Evolutionary conservation across 2,329 filamentous ascomycete species (phyloP).

Genomic region (Colletotrichum somersetense): DNA sequence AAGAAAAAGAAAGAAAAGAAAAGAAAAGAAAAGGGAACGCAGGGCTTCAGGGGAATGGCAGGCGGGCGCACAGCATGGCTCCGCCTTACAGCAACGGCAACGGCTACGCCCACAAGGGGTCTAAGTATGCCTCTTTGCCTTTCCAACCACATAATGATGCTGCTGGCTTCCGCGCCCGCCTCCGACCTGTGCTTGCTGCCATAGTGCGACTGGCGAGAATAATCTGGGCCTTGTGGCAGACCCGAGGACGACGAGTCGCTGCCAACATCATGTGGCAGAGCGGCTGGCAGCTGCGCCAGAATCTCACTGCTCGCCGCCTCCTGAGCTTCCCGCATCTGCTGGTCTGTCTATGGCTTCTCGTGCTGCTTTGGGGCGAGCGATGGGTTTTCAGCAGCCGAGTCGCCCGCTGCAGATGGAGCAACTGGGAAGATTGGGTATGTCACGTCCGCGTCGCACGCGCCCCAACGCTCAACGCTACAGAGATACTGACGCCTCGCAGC

Average conservation of each 20-base stretch:
- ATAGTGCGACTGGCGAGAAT: conserved; percentile 22
- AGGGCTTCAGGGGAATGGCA: conserved; percentile 47
- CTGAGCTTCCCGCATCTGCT: conserved; percentile 76
- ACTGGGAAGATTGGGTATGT: conserved; percentile 93
- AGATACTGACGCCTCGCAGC: conserved; percentile 63
- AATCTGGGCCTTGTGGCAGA: conserved; percentile 36
- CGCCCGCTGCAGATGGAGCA: conserved; percentile 80
- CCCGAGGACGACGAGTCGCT: conserved; percentile 33
- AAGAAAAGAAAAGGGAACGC: conserved; percentile 21
- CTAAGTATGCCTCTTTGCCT: conserved; percentile 28
- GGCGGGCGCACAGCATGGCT: conserved; percentile 47
- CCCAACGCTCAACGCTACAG: neutral
- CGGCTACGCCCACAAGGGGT: conserved; percentile 42
- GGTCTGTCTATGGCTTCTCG: conserved; percentile 79
- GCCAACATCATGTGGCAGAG: conserved; percentile 31
- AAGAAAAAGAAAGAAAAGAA: neutral
- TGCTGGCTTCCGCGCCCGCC: conserved; percentile 42
- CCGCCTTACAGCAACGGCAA: conserved; percentile 55
- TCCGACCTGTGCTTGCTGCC: conserved; percentile 27
- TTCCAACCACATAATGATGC: conserved; percentile 43
- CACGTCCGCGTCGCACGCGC: neutral
- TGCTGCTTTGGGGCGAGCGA: conserved; percentile 88
- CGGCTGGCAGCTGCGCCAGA: conserved; percentile 54
- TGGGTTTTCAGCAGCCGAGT: conserved; percentile 80
- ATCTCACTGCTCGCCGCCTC: conserved; percentile 64